Evolutionary conservation across 129 eudicot species (phyloP), one percentile per base, ranked within the genome.

Genomic region (Artemisia tridentata): DNA sequence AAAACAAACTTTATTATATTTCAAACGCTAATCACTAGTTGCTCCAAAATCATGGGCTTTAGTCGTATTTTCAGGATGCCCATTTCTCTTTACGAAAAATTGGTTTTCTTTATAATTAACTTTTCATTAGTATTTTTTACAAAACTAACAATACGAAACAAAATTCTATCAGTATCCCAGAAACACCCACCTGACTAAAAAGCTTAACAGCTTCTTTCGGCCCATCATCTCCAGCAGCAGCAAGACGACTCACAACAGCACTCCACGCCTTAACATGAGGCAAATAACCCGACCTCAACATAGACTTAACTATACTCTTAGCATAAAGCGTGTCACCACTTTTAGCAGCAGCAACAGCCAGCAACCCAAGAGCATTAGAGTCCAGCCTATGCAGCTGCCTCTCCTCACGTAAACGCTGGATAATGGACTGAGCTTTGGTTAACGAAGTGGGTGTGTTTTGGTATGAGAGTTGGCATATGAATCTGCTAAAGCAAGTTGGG

Each of bases 201-300:
- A 95, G 80, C 64, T 79, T 79, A 13, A 95, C 27, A 11, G 96
- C 93, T 70, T 95, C 93, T 14, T 61, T 18, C 0, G 99, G 97
- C 31, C 99, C 96, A 27, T 90, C 97, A 51, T 93, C 98, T 5
- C 88, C 84, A 0, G 91, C 84, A 0, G 74, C 72, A 3, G 93
- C 84, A 15, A 95, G 87, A 9, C 88, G 78, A 41, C 97, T 90
- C 0, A 95, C 88, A 4, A 90, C 97, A 18, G 99, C 92, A 43
- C 97, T 87, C 99, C 99, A 95, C 2, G 99, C 96, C 78, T 95
- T 95, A 53, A 95, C 99, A 67, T 95, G 99, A 15, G 99, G 99
- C 17, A 95, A 69, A 65, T 90, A 90, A 11, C 95, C 95, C 0
- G 99, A 95, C 62, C 84, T 83, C 16, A 95, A 91, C 99, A 95